Percentiles rank a stretch among this genome's conserved stretches.
phyloP scores from a whole-genome alignment of 1,139 yeast species.

The Zygosaccharomyces sapae region DNA sequence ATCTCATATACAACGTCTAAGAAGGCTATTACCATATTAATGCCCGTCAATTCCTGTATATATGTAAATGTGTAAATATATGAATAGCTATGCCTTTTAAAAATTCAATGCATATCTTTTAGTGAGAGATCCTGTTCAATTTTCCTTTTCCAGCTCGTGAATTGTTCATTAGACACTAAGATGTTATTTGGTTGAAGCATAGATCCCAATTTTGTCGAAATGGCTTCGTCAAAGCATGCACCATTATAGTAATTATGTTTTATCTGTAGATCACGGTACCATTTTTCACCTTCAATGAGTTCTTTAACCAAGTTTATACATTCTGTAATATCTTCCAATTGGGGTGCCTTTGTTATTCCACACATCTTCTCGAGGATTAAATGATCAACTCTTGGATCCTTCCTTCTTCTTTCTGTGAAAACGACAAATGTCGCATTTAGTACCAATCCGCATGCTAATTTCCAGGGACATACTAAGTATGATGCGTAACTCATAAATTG shows the following conservation, averaged over 20 bases:
- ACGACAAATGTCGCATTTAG: constrained; percentile 56
- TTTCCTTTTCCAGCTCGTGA: constrained; percentile 29
- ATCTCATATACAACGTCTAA: constrained; percentile 46
- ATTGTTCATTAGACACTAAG: constrained; percentile 31
- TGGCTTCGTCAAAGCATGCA: constrained; percentile 25
- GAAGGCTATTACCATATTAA: constrained; percentile 43
- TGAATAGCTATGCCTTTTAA: background rate
- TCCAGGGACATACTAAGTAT: constrained; percentile 62
- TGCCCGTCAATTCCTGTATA: constrained; percentile 1
- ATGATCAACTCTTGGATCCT: constrained; percentile 48
- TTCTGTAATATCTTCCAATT: constrained; percentile 45
- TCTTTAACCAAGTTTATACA: constrained; percentile 54
- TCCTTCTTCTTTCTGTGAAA: constrained; percentile 45
- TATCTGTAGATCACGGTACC: constrained; percentile 48
- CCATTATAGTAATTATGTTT: constrained; percentile 33
- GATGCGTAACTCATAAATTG: constrained; percentile 50
- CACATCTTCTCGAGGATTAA: constrained; percentile 50
- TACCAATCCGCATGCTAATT: constrained; percentile 63
- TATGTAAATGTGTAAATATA: background rate
- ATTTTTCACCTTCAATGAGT: constrained; percentile 50
- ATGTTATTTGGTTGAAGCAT: constrained; percentile 33
- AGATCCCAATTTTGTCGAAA: constrained; percentile 31
- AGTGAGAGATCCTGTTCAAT: constrained; percentile 31
- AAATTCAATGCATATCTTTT: constrained; percentile 14
- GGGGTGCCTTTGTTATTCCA: constrained; percentile 49